phyloP scores from a whole-genome alignment of 352 stramenopile genomes.

The Globisporangium paroecandrum region DNA sequence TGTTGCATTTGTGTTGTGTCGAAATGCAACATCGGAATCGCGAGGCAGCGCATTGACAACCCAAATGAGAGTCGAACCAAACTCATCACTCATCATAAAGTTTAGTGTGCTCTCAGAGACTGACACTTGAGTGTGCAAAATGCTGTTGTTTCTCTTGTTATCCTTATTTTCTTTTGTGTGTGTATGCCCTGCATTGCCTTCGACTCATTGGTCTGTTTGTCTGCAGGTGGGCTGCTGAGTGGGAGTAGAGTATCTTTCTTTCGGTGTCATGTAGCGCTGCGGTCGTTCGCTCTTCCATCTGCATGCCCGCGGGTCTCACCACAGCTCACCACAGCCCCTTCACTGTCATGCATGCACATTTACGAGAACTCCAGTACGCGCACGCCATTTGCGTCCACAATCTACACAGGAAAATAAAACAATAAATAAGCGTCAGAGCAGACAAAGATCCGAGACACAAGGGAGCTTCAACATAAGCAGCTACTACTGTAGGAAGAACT shows the following conservation, averaged over 20 bases:
- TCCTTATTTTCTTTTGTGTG: not conserved
- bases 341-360: not conserved
- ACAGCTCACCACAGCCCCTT: not conserved
- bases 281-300: not conserved
- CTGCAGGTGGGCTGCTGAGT: not conserved
- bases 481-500: not conserved
- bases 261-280: not conserved
- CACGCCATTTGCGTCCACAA: constrained; percentile 21
- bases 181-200: not conserved
- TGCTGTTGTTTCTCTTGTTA: constrained; percentile 2
- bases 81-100: not conserved
- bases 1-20: too few species aligned
- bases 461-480: not conserved
- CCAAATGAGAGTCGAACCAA: not conserved
- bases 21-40: too few species aligned
- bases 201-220: not conserved
- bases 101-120: not conserved
- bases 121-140: not conserved
- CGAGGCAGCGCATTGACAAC: too few species aligned
- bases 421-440: not conserved
- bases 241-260: not conserved
- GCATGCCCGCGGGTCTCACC: not conserved
- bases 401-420: constrained; percentile 4
- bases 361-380: constrained; percentile 24
- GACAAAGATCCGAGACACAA: not conserved